A percentile compares a stretch with the other conserved stretches of the same genome.
phyloP scores from a whole-genome alignment of 129 eudicot species.

The Gnaphalium uliginosum region DNA sequence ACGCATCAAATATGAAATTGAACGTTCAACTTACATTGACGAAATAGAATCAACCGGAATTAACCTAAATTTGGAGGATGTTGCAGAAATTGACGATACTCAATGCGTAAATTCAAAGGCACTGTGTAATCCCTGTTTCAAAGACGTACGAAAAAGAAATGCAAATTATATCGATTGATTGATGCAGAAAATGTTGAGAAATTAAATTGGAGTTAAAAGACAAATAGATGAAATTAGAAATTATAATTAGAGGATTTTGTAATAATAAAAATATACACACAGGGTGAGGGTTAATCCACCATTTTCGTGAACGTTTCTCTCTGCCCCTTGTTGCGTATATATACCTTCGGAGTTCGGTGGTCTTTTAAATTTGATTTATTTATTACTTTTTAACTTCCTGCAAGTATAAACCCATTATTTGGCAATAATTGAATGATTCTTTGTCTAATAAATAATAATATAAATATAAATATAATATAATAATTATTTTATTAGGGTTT shows the following conservation, averaged over 20 bases:
- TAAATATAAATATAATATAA: too few species aligned
- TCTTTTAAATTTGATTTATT: neutral
- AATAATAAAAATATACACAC: conserved; percentile 11
- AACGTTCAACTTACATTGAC: conserved; percentile 25
- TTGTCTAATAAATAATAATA: too few species aligned
- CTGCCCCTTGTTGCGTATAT: conserved; percentile 3
- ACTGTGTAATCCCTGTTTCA: conserved; percentile 23
- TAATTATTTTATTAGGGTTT: too few species aligned
- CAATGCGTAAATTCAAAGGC: conserved; percentile 4
- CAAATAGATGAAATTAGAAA: conserved; percentile 6
- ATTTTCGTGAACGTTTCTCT: conserved; percentile 28
- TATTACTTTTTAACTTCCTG: too few species aligned
- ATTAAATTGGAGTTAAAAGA: neutral
- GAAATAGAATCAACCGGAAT: conserved; percentile 7
- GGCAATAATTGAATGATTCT: too few species aligned
- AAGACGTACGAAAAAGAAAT: conserved; percentile 3
- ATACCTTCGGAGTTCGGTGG: conserved; percentile 17
- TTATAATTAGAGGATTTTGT: conserved; percentile 31
- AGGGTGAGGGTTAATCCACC: conserved; percentile 28
- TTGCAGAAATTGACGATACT: conserved; percentile 6
- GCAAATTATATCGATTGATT: conserved; percentile 22
- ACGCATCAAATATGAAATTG: neutral
- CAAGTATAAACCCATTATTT: too few species aligned
- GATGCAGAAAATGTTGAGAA: conserved; percentile 16
- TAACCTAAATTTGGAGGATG: conserved; percentile 11